Conservation (phyloP, 768 basidiomycete species). For the Dictyophora rubrovolvata region DNA sequence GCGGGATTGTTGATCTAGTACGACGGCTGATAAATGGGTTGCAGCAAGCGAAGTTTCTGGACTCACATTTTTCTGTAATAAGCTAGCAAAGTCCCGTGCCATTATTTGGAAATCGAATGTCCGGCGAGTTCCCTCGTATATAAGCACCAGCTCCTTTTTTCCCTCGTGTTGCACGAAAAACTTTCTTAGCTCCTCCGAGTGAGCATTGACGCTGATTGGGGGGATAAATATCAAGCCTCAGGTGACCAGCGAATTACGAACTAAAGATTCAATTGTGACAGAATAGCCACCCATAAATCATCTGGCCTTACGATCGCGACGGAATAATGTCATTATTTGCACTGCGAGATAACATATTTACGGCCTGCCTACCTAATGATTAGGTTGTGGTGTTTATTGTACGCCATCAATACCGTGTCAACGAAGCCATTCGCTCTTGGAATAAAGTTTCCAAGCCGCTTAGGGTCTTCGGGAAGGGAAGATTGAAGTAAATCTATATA, state of each 20-base stretch:
- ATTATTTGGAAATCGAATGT: conserved; percentile 23
- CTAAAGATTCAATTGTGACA: conserved; percentile 28
- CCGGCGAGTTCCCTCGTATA: conserved; percentile 12
- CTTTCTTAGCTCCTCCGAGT: conserved; percentile 23
- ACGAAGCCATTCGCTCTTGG: conserved; percentile 24
- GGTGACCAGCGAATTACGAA: background rate
- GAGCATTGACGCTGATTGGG: conserved; percentile 14
- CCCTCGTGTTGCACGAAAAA: conserved; percentile 28
- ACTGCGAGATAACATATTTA: background rate
- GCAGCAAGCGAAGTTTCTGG: background rate
- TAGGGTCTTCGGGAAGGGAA: conserved; percentile 12
- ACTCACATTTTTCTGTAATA: conserved; percentile 1
- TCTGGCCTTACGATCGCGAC: conserved; percentile 28
- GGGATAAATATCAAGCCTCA: background rate
- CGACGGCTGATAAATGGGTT: background rate
- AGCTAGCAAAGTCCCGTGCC: conserved; percentile 14
- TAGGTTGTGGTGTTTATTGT: conserved; percentile 28
- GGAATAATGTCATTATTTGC: background rate
- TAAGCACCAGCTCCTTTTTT: conserved; percentile 22
- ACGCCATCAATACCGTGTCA: conserved; percentile 23
- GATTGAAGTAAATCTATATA: conserved; percentile 19
- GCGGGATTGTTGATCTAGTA: conserved; percentile 12
- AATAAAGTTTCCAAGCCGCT: background rate
- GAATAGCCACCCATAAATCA: conserved; percentile 38
- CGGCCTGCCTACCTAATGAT: conserved; percentile 21